A percentile compares a stretch with the other conserved stretches of the same genome.
These are phyloP conservation scores for Zygotorulaspora chibaensis DNA, from an alignment of 805 yeast genomes.

Conservation along the genomic window DNA sequence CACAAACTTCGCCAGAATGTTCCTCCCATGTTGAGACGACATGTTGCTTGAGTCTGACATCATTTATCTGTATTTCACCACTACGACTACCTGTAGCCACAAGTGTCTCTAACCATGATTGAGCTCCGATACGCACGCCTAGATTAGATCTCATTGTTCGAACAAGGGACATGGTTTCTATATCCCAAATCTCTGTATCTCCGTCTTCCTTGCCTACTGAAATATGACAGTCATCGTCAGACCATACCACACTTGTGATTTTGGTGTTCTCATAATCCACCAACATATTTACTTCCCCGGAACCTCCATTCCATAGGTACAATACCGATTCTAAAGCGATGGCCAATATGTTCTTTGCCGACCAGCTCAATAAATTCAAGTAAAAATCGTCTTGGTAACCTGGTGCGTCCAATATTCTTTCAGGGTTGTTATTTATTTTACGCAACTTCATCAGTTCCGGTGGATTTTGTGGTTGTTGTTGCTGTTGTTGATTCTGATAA, in stretches of 20 bases:
- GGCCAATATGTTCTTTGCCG: constrained; percentile 72
- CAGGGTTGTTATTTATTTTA: constrained; percentile 82
- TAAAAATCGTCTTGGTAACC: constrained; percentile 92
- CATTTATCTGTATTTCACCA: constrained; percentile 83
- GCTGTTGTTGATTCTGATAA: constrained; percentile 34
- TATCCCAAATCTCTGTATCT: constrained; percentile 87
- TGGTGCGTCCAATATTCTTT: constrained; percentile 92
- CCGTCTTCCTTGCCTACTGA: constrained; percentile 85
- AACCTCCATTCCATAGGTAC: constrained; percentile 87
- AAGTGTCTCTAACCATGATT: constrained; percentile 78
- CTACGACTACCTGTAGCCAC: constrained; percentile 83
- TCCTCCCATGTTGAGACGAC: constrained; percentile 53
- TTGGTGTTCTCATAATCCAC: constrained; percentile 49
- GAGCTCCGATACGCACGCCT: constrained; percentile 74
- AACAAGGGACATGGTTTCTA: constrained; percentile 65
- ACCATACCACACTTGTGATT: constrained; percentile 69
- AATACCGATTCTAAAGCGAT: constrained; percentile 81
- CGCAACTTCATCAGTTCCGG: constrained; percentile 63
- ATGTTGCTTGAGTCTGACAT: constrained; percentile 81
- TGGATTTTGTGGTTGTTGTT: constrained; percentile 37
- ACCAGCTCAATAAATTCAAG: constrained; percentile 84
- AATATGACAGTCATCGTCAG: constrained; percentile 81
- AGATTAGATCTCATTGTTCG: constrained; percentile 71
- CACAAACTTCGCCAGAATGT: constrained; percentile 90
- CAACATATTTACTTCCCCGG: constrained; percentile 70